phyloP scores from a whole-genome alignment of 345 rosid genomes.

The Populus alba region DNA sequence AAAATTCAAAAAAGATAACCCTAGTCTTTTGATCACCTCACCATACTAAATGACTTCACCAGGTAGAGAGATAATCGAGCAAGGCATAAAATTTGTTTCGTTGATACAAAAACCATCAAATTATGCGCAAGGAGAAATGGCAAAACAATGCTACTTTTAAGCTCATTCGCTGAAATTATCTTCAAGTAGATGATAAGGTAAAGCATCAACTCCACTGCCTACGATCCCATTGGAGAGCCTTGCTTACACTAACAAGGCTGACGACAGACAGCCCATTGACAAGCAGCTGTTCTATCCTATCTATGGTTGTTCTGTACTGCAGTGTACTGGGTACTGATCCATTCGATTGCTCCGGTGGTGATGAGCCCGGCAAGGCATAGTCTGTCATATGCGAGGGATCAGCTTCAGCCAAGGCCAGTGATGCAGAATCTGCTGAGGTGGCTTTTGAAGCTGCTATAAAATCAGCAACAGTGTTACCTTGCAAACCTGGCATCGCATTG shows the following conservation, averaged over 20 bases:
- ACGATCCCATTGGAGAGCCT: conserved; percentile 93
- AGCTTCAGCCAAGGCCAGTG: conserved; percentile 88
- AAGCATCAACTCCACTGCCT: conserved; percentile 52
- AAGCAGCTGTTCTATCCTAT: conserved; percentile 78
- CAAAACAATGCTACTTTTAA: conserved; percentile 41
- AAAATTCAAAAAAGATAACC: neutral
- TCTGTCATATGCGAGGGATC: conserved; percentile 71
- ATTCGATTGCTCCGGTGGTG: conserved; percentile 80
- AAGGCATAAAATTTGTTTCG: too few species aligned
- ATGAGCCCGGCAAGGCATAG: conserved; percentile 86
- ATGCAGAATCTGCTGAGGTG: conserved; percentile 77
- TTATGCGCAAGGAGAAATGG: too few species aligned
- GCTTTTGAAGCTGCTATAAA: conserved; percentile 65
- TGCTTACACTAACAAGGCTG: conserved; percentile 80
- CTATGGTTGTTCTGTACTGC: too few species aligned
- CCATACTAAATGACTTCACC: neutral
- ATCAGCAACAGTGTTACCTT: conserved; percentile 46
- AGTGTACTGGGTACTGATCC: conserved; percentile 59
- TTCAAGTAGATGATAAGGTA: too few species aligned
- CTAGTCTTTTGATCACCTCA: neutral
- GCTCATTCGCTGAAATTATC: conserved; percentile 60
- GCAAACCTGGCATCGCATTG: conserved; percentile 76
- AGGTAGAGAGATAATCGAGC: too few species aligned
- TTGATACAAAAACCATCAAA: too few species aligned
- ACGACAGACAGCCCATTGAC: conserved; percentile 68